A percentile compares a stretch with the other conserved stretches of the same genome.
These are phyloP conservation scores for Plantago major DNA, from an alignment of 257 asterid species.

Conservation along the genomic window DNA sequence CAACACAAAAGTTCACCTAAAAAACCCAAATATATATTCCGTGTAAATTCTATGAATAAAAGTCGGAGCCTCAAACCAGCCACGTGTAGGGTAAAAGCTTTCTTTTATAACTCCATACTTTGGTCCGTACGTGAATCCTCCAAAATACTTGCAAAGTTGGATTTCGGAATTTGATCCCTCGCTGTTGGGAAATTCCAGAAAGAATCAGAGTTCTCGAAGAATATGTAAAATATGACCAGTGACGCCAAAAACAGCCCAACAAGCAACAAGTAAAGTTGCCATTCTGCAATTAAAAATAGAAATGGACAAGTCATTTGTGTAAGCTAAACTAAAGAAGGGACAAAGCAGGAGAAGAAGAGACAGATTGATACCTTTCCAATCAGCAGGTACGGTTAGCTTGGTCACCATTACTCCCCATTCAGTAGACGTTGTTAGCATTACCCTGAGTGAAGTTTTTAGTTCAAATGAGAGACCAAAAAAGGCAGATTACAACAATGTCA, in stretches of 20 bases:
- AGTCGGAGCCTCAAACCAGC: too few species aligned
- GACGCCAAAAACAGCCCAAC: constrained; percentile 88
- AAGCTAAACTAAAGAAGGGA: constrained; percentile 5
- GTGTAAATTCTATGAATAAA: too few species aligned
- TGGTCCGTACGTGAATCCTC: constrained; percentile 46
- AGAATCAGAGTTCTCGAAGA: constrained; percentile 82
- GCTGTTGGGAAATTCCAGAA: constrained; percentile 88
- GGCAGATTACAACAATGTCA: background rate
- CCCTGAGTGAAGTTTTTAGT: constrained; percentile 37
- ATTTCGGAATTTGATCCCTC: constrained; percentile 35
- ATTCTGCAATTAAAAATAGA: constrained; percentile 49
- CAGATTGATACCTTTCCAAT: constrained; percentile 80
- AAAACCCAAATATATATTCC: too few species aligned
- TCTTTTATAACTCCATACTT: constrained; percentile 3
- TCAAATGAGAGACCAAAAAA: constrained; percentile 8
- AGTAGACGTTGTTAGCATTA: constrained; percentile 66
- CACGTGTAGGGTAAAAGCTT: too few species aligned
- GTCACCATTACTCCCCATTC: constrained; percentile 89
- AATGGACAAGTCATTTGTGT: constrained; percentile 1
- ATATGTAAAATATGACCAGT: constrained; percentile 54
- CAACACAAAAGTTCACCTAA: too few species aligned
- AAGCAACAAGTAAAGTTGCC: constrained; percentile 84
- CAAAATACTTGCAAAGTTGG: constrained; percentile 39
- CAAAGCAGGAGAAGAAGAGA: background rate
- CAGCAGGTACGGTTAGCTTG: constrained; percentile 77